Evolutionary conservation across 148 eudicot genomes (phyloP).

Genomic region (Rhododendron ovatum): DNA sequence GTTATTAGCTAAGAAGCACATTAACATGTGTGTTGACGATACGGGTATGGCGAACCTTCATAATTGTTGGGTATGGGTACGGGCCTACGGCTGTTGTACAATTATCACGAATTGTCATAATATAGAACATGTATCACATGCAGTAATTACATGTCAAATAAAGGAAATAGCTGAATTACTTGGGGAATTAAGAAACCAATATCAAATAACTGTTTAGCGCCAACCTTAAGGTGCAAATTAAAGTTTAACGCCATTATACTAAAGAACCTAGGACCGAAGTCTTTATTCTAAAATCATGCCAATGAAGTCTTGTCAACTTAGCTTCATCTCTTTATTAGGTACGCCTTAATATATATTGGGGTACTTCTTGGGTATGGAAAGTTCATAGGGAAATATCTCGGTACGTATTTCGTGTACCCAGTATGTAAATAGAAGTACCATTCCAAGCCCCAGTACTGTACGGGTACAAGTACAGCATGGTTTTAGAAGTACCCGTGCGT

Average conservation of each 20-base stretch:
- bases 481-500: neutral
- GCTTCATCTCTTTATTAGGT: neutral
- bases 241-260: neutral
- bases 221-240: neutral
- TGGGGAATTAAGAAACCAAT: too few relatives aligned
- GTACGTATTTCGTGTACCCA: too few relatives aligned
- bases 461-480: neutral
- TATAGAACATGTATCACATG: too few relatives aligned
- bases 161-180: too few relatives aligned
- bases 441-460: too few relatives aligned
- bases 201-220: neutral
- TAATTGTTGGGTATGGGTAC: neutral
- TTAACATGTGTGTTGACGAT: neutral
- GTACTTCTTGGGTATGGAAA: neutral
- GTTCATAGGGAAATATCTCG: too few relatives aligned
- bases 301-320: neutral
- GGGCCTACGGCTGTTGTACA: too few relatives aligned
- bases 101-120: too few relatives aligned
- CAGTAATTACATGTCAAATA: too few relatives aligned
- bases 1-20: neutral
- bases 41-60: neutral
- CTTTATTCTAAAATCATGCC: neutral
- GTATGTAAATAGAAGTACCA: too few relatives aligned
- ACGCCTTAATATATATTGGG: neutral
- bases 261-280: neutral